Base-by-base conservation (phyloP, 1,284 basidiomycete genomes). In the Boletellus deceptivus region DNA sequence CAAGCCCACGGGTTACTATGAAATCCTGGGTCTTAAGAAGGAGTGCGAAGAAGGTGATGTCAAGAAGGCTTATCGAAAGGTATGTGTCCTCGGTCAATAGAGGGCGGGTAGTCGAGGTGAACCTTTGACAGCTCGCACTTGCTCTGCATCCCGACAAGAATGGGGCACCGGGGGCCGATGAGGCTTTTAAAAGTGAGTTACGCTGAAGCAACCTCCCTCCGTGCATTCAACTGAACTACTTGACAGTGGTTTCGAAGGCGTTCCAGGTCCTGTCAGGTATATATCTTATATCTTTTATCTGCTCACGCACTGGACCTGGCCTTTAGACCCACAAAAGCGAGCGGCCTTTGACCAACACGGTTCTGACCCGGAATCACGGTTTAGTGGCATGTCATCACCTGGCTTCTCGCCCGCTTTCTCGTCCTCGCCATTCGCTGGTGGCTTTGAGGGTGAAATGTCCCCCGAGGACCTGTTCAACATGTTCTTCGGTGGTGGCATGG, bases 401-500 rank as follows among this genome's bases (percentile, higher is more conserved):
- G 72, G 70, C 3, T 72, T 76, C 39, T 72, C 77, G 14, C 66
- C 79, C 16, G 76, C 77, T 16, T 87, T 82, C 67, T 71, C 76
- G 27, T 55, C 74, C 35, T 73, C 70, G 49, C 72, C 74, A 27
- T 86, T 82, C 57, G 74, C 75, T 39, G 72, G 77, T 39, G 75
- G 76, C 5, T 90, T 89, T 60, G 89, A 91, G 10, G 84, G 85
- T 47, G 95, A 98, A 67, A 77, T 99, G 59, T 93, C 91, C 53
- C 93, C 96, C 1, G 93, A 98, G 71, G 96, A 99, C 57, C 67
- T 99, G 48, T 99, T 99, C 78, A 96, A 98, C 67, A 95, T 97
- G 91, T 98, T 99, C 82, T 99, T 99, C 68, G 94, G 74, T 17
- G 76, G 75, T 7, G 75, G 75, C 2, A 71, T 70, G 37, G 73